Base-by-base conservation (phyloP, 1,284 basidiomycete species). In the Xerocomus amazonicus region DNA sequence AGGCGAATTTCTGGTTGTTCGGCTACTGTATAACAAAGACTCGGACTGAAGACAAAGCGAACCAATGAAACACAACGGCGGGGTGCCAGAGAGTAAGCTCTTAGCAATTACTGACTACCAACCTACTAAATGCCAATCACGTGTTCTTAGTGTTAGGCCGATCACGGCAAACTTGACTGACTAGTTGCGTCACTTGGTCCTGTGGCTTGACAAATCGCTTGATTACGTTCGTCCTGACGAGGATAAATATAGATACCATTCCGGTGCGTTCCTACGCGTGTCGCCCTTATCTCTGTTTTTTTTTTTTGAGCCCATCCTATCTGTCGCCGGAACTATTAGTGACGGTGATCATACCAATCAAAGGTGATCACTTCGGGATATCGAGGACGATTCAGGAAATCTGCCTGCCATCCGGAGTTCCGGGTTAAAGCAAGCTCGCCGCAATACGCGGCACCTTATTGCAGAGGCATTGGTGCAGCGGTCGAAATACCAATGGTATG, bases 401-500 rank as follows among this genome's bases (percentile, higher is more conserved):
- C 84, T 60, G 77, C 81, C 12, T 84, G 78, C 59, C 68, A 74
- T 38, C 67, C 70, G 23, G 54, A 59, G n/a, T 70, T 73, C 57
- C 73, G 74, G 59, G 69, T 84, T 50, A 80, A 80, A 19, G 75
- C 76, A 17, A 63, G 59, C 44, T 67, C 82, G 34, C 66, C 84
- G 41, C 52, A 74, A 55, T 69, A 70, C 8, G 66, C 74, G 51
- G 61, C 63, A n/a, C 62, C 69, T 26, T 74, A 73, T 23, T 63
- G 59, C 52, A 56, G 63, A 12, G 66, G 75, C 42, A 56, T 74
- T 42, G 66, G 67, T 13, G 74, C 69, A 16, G 55, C 50, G 80
- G 83, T 79, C 63, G 80, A 83, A 59, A 81, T 80, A 9, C 66
- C 66, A 51, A 29, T 84, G 81, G 80, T 84, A 81, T 60, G 63